These are phyloP conservation scores for Sporisorium iseilematis-ciliati DNA, from an alignment of 1,284 basidiomycete species.

Conservation along the genomic window DNA sequence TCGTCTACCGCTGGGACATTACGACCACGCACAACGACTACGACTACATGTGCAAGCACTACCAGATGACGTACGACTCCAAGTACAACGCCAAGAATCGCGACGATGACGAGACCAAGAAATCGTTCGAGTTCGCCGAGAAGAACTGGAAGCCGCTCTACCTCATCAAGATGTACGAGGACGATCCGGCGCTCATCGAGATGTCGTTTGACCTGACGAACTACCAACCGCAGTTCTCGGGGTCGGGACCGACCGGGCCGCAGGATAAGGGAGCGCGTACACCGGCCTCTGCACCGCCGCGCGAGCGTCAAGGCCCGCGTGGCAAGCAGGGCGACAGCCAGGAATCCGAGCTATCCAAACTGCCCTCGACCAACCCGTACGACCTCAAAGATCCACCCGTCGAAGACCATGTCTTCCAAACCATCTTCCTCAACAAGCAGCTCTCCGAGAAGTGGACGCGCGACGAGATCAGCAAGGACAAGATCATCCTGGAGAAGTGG, in stretches of 20 bases:
- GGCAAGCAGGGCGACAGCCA: slow-evolving; percentile 48
- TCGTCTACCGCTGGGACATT: slow-evolving; percentile 74
- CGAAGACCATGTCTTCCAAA: slow-evolving; percentile 76
- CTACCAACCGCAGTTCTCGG: slow-evolving; percentile 75
- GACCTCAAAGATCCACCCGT: slow-evolving; percentile 63
- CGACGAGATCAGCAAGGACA: slow-evolving; percentile 73
- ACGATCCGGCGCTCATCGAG: slow-evolving; percentile 75
- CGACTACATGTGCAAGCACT: slow-evolving; percentile 74
- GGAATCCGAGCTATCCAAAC: slow-evolving; percentile 30
- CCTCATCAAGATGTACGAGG: slow-evolving; percentile 75
- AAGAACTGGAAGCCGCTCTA: slow-evolving; percentile 72
- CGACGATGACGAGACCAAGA: slow-evolving; percentile 70
- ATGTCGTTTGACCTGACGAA: slow-evolving; percentile 75
- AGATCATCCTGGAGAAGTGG: slow-evolving; percentile 75
- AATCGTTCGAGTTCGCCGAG: slow-evolving; percentile 71
- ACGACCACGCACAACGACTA: slow-evolving; percentile 76
- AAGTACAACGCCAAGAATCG: slow-evolving; percentile 69
- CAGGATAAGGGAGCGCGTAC: slow-evolving; percentile 25
- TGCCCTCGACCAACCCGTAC: slow-evolving; percentile 25
- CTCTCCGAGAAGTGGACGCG: slow-evolving; percentile 74
- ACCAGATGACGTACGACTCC: slow-evolving; percentile 67
- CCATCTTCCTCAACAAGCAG: slow-evolving; percentile 76
- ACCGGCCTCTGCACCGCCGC: slow-evolving; percentile 41
- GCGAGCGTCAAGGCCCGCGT: slow-evolving; percentile 47
- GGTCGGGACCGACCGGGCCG: slow-evolving; percentile 44